Conservation (phyloP, 805 yeast genomes). For the Ogataea sp. region DNA sequence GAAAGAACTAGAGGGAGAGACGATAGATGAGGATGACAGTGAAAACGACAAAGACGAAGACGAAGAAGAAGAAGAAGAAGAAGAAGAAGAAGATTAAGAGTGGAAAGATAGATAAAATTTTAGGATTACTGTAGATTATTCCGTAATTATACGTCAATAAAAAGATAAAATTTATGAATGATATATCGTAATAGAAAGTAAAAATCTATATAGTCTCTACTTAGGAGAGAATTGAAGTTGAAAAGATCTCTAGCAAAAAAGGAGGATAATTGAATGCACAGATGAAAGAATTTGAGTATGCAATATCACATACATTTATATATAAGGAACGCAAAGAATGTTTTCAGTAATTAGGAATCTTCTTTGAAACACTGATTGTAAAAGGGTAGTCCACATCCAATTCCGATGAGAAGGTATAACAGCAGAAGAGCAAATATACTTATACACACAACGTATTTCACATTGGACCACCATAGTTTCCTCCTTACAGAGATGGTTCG, state of each 20-base stretch:
- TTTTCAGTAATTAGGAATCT: not conserved
- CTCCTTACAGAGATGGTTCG: constrained; percentile 56
- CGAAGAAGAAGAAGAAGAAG: constrained; percentile 2
- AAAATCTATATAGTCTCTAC: not conserved
- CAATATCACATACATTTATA: not conserved
- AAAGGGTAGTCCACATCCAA: constrained; percentile 47
- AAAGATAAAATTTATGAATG: not conserved
- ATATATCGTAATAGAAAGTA: not conserved
- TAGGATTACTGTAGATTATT: not conserved
- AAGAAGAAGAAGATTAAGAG: constrained; percentile 7
- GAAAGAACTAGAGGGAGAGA: too few relatives aligned
- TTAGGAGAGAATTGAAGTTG: too few relatives aligned
- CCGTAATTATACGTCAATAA: not conserved
- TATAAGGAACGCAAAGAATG: not conserved
- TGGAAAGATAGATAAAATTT: too few relatives aligned
- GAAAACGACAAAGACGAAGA: constrained; percentile 1
- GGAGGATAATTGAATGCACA: too few relatives aligned
- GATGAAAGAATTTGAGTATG: too few relatives aligned
- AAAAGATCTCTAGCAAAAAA: too few relatives aligned
- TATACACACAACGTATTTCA: constrained; percentile 32
- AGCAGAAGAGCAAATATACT: constrained; percentile 20
- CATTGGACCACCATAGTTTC: constrained; percentile 62
- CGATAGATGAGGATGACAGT: not conserved
- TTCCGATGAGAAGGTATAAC: constrained; percentile 38
- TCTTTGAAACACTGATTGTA: constrained; percentile 28